These are phyloP conservation scores for Phytophthora pseudosyringae DNA, from an alignment of 352 stramenopile genomes.

Conservation along the genomic window DNA sequence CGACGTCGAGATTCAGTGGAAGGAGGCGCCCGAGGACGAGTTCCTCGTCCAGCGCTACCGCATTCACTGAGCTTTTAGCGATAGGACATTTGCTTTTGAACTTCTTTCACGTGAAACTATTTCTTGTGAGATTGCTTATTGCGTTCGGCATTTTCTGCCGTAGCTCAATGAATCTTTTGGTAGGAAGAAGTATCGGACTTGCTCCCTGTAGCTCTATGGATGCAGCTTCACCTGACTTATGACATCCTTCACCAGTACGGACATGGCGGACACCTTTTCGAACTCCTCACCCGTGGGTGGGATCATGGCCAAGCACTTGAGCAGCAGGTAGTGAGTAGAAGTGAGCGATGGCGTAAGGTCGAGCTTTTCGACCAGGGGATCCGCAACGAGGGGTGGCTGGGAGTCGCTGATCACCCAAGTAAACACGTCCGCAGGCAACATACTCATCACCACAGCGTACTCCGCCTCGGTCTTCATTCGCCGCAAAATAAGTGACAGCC, in stretches of 20 bases:
- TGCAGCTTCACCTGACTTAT: conserved; percentile 73
- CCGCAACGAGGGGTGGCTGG: conserved; percentile 57
- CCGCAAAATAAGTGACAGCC: conserved; percentile 73
- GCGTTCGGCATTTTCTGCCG: neutral
- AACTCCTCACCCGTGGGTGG: conserved; percentile 56
- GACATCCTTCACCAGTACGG: conserved; percentile 81
- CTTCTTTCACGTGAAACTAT: conserved; percentile 28
- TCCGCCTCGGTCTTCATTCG: conserved; percentile 81
- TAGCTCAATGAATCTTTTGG: neutral
- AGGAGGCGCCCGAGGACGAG: conserved; percentile 43
- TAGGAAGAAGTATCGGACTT: conserved; percentile 1
- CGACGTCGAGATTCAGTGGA: conserved; percentile 90
- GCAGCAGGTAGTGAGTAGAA: conserved; percentile 72
- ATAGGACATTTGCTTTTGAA: conserved; percentile 28
- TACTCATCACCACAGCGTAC: conserved; percentile 84
- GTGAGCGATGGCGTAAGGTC: conserved; percentile 80
- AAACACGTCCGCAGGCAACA: conserved; percentile 80
- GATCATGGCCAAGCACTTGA: conserved; percentile 69
- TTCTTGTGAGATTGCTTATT: conserved; percentile 11
- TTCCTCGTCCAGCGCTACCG: conserved; percentile 72
- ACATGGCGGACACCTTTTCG: conserved; percentile 78
- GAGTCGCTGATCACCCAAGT: conserved; percentile 71
- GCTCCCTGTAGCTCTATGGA: conserved; percentile 20
- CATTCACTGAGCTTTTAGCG: conserved; percentile 60
- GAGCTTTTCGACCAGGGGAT: conserved; percentile 67